A percentile compares a stretch with the other conserved stretches of the same genome.
phyloP scores from a whole-genome alignment of 176 grass and related monocot genomes.

The Bonia amplexicaulis region DNA sequence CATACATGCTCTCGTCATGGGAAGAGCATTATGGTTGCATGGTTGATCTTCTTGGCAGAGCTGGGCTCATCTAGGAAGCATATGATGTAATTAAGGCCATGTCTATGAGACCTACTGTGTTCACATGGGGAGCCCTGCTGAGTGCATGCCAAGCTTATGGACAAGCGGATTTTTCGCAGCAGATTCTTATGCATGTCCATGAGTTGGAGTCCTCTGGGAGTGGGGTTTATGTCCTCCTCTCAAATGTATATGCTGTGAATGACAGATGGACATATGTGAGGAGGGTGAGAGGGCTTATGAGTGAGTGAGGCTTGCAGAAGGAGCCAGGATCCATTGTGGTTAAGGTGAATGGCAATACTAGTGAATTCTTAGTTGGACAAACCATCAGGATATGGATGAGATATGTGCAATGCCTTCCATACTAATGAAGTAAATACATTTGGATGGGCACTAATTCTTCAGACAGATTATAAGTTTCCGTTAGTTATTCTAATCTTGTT shows the following conservation, averaged over 20 bases:
- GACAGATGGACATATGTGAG: conserved; percentile 43
- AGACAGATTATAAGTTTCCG: background rate
- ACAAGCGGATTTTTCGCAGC: conserved; percentile 22
- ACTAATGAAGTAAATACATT: conserved; percentile 36
- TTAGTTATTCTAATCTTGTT: background rate
- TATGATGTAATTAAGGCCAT: conserved; percentile 35
- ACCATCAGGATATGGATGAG: conserved; percentile 26
- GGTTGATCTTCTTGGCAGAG: conserved; percentile 53
- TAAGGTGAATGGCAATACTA: conserved; percentile 38
- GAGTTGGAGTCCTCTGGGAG: conserved; percentile 32
- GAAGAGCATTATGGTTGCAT: conserved; percentile 58
- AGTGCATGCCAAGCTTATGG: conserved; percentile 44
- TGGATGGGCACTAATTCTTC: conserved; percentile 23
- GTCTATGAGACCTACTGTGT: conserved; percentile 32
- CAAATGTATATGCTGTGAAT: conserved; percentile 43
- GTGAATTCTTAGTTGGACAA: conserved; percentile 42
- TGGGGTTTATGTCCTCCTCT: conserved; percentile 46
- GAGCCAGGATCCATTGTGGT: conserved; percentile 40
- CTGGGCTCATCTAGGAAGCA: conserved; percentile 42
- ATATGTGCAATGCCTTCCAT: conserved; percentile 14
- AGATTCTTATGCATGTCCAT: conserved; percentile 39
- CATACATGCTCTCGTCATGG: conserved; percentile 26
- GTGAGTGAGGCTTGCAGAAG: conserved; percentile 29
- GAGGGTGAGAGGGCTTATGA: conserved; percentile 36
- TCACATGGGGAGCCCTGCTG: conserved; percentile 44